phyloP scores from a whole-genome alignment of 768 basidiomycete genomes.

The Grammothele lineata region DNA sequence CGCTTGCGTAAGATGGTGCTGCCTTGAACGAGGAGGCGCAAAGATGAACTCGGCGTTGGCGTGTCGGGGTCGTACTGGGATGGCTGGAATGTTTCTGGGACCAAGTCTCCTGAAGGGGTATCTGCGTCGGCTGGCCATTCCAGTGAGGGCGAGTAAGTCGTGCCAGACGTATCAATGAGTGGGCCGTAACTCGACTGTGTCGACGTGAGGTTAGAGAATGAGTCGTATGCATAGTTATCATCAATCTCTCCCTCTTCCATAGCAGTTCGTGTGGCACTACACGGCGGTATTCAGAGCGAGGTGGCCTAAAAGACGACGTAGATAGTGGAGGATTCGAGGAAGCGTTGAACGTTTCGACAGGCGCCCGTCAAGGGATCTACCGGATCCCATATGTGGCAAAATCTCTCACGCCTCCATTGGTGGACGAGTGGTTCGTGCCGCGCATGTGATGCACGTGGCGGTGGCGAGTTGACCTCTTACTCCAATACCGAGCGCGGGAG shows the following conservation, averaged over 20 bases:
- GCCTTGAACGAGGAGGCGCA: conserved; percentile 37
- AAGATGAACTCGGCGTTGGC: conserved; percentile 8
- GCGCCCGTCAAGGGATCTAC: conserved; percentile 14
- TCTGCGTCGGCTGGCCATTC: conserved; percentile 50
- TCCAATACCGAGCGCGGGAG: no score
- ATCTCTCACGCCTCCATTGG: conserved; percentile 9
- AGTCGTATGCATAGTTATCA: background rate
- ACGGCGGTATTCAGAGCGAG: no score
- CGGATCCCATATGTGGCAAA: background rate
- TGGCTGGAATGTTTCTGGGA: no score
- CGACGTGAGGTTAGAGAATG: background rate
- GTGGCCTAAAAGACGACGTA: no score
- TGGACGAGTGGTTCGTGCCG: conserved; percentile 3
- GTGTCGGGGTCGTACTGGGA: background rate
- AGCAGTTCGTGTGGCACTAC: no score
- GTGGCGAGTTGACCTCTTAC: background rate
- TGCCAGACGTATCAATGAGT: conserved; percentile 2
- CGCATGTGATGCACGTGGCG: conserved; percentile 6
- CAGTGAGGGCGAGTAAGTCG: conserved; percentile 43
- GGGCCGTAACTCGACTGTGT: background rate
- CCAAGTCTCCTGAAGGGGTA: no score
- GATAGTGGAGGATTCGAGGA: background rate
- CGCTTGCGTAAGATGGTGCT: conserved; percentile 46
- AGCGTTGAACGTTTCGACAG: no score
- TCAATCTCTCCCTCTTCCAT: conserved; percentile 13